Base-by-base conservation (phyloP, 129 eudicot genomes). In the Heracleum sosnowskyi region DNA sequence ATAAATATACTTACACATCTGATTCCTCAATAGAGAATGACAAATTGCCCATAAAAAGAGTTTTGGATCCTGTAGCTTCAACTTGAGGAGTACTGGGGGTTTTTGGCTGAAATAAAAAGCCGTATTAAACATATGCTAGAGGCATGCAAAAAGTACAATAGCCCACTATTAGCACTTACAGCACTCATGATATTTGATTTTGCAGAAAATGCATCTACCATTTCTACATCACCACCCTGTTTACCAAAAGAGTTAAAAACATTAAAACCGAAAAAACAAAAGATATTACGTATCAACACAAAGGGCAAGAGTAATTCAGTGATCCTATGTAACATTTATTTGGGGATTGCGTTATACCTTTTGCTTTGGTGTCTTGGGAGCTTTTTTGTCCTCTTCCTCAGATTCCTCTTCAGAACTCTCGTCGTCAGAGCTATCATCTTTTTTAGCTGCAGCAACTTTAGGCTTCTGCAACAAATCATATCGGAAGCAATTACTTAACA, bases 41-140 rank as follows among this genome's bases (percentile, higher is more conserved):
- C 13, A 96, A 72, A 80, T 96, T 96, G 81, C 99, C 97, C 87
- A 89, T 86, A 82, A 92, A 96, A 62, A 96, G 78, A 16, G 99
- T 92, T 82, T 92, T 96, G 7, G 93, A 79, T 66, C 92, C 99
- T 4, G 83, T 40, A 2, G 86, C 26, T 77, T 73, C 91, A 74
- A 64, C 81, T 81, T 87, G 87, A 44, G 96, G 90, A 51, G 96
- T 87, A 3, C 80, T 80, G 2, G 97, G 93, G 12, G 97, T 83
- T 80, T 90, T 84, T 10, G 97, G 85, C 99, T 96, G 90, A 86
- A 81, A 39, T 31, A 60, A 29, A 69, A 37, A 34, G 22, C 9
- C 0, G n/a, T 8, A 0, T 18, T 49, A 17, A 75, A 5, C 45
- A 46, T 17, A 17, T 16, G 7, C 11, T 10, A 11, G 20, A 44